phyloP scores from a whole-genome alignment of 192 early-diverging fungal genomes.

The Coemansia sp. region DNA sequence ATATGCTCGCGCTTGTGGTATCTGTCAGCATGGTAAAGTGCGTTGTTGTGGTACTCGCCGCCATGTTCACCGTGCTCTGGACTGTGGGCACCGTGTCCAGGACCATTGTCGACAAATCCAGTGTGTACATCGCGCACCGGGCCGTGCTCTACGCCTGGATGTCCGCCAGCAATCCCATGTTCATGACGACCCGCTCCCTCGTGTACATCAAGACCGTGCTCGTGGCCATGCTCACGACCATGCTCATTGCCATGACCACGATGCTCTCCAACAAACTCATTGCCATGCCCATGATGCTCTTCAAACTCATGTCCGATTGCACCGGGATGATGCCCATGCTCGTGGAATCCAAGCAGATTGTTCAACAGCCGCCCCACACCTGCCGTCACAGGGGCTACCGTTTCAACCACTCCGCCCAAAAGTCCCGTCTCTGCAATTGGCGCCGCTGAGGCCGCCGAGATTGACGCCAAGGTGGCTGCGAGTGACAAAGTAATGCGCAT shows the following conservation, averaged over 20 bases:
- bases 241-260: not conserved
- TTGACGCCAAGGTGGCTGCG: slow-evolving; percentile 18
- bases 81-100: not conserved
- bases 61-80: not conserved
- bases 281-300: not conserved
- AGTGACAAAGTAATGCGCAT: slow-evolving; percentile 32
- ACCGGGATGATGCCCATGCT: not conserved
- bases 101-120: not conserved
- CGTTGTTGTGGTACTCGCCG: not conserved
- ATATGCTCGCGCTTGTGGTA: slow-evolving; percentile 4
- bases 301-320: not conserved
- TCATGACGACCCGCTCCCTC: too few species aligned
- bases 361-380: slow-evolving; percentile 20
- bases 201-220: too few species aligned
- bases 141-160: not conserved
- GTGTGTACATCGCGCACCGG: slow-evolving; percentile 1
- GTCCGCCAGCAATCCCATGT: not conserved
- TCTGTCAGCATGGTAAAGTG: not conserved
- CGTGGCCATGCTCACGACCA: too few species aligned
- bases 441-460: slow-evolving; percentile 19
- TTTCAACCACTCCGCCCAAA: slow-evolving; percentile 28
- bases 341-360: slow-evolving; percentile 5
- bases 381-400: slow-evolving; percentile 19
- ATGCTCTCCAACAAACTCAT: not conserved
- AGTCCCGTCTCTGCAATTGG: slow-evolving; percentile 13